A percentile compares a stretch with the other conserved stretches of the same genome.
Conservation (phyloP, 306 rosid genomes). For the Quercus aquifolioides region DNA sequence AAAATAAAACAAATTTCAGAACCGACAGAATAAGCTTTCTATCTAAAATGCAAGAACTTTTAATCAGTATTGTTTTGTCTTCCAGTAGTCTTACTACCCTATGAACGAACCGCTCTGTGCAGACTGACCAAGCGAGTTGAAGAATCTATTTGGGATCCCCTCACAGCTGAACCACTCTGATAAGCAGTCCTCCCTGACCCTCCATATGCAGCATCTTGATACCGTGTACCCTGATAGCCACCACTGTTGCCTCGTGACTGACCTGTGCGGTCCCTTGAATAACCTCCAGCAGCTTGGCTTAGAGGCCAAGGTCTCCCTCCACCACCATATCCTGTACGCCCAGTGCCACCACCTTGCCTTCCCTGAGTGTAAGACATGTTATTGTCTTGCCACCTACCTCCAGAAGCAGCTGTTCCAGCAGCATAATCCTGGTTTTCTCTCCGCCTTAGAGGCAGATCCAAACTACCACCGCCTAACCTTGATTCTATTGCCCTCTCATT, state of each 20-base stretch:
- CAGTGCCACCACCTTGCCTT: conserved; percentile 58
- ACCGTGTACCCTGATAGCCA: conserved; percentile 52
- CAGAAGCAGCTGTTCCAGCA: conserved; percentile 34
- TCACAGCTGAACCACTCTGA: conserved; percentile 43
- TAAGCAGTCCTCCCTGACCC: conserved; percentile 57
- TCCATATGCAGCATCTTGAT: conserved; percentile 54
- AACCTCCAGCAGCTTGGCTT: conserved; percentile 47
- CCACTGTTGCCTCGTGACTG: conserved; percentile 41
- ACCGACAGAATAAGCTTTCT: background rate
- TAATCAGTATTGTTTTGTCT: background rate
- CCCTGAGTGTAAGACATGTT: conserved; percentile 46
- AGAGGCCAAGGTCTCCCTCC: conserved; percentile 45
- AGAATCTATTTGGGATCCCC: conserved; percentile 68
- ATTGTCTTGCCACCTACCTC: conserved; percentile 82
- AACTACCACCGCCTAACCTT: conserved; percentile 78
- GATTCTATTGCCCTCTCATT: conserved; percentile 93
- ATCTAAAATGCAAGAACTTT: background rate
- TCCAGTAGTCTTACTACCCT: background rate
- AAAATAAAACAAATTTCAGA: background rate
- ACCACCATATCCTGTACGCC: conserved; percentile 65
- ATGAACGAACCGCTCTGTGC: conserved; percentile 58
- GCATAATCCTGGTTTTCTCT: conserved; percentile 87
- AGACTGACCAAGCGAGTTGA: conserved; percentile 87
- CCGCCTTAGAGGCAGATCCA: conserved; percentile 75
- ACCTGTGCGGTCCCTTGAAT: conserved; percentile 50